phyloP scores from a whole-genome alignment of 2,329 filamentous ascomycete genomes.

The Alternaria sp. region DNA sequence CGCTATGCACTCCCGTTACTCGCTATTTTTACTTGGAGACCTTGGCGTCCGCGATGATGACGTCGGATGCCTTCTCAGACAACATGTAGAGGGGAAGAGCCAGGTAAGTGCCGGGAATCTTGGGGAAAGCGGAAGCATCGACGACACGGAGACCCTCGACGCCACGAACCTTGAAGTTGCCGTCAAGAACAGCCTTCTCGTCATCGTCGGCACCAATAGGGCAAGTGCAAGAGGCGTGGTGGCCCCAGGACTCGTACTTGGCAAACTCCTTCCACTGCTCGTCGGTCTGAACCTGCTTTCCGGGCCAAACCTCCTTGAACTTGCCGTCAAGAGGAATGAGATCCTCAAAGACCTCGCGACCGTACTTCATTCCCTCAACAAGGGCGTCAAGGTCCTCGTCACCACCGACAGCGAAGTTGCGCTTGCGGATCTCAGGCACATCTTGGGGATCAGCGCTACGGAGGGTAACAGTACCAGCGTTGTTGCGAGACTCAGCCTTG shows the following conservation, averaged over 20 bases:
- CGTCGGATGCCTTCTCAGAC: constrained; percentile 67
- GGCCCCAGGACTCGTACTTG: constrained; percentile 50
- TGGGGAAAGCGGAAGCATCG: constrained; percentile 41
- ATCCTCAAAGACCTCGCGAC: constrained; percentile 52
- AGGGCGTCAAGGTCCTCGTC: constrained; percentile 59
- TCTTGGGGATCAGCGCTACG: constrained; percentile 67
- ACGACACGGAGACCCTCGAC: constrained; percentile 60
- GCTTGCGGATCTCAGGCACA: constrained; percentile 60
- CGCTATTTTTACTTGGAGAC: neutral
- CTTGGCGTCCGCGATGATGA: constrained; percentile 52
- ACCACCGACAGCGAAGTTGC: constrained; percentile 23
- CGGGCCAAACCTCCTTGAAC: constrained; percentile 59
- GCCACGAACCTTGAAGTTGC: constrained; percentile 60
- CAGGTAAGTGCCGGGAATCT: constrained; percentile 60
- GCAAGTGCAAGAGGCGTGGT: constrained; percentile 64
- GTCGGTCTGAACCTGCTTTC: constrained; percentile 51
- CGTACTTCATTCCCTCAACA: constrained; percentile 62
- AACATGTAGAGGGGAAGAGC: constrained; percentile 62
- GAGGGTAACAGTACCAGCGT: constrained; percentile 65
- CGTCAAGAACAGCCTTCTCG: constrained; percentile 60
- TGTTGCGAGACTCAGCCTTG: constrained; percentile 68
- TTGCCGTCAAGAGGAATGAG: constrained; percentile 52
- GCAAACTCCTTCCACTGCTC: constrained; percentile 50
- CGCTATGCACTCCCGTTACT: neutral
- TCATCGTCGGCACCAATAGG: constrained; percentile 61